These are phyloP conservation scores for Solanum verrucosum DNA, from an alignment of 257 asterid species.

Conservation along the genomic window DNA sequence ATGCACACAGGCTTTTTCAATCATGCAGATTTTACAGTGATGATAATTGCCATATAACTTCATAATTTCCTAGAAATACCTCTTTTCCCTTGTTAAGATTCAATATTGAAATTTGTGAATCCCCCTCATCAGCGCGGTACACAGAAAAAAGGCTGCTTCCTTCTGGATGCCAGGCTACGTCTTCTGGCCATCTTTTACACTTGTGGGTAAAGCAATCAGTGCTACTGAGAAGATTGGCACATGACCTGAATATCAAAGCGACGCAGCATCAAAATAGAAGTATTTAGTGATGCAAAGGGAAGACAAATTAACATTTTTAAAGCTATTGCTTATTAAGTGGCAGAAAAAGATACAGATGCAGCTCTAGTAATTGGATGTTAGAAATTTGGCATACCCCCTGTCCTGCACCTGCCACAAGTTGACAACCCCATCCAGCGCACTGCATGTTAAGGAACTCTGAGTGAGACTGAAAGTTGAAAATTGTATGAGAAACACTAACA, in stretches of 20 bases:
- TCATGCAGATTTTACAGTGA: background rate
- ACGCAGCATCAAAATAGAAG: background rate
- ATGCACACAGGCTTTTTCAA: background rate
- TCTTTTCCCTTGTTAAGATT: slow-evolving; percentile 52
- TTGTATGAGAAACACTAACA: background rate
- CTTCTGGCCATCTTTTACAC: slow-evolving; percentile 96
- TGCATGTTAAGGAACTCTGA: slow-evolving; percentile 24
- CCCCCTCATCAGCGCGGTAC: slow-evolving; percentile 72
- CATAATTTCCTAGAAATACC: slow-evolving; percentile 25
- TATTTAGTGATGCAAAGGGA: background rate
- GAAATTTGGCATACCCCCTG: slow-evolving; percentile 36
- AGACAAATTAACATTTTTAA: background rate
- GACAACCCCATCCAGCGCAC: slow-evolving; percentile 73
- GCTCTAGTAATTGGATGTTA: slow-evolving; percentile 3
- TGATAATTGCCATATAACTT: background rate
- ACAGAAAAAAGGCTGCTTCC: slow-evolving; percentile 68
- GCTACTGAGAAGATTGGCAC: slow-evolving; percentile 53
- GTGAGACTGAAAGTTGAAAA: background rate
- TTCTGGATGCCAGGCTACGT: slow-evolving; percentile 90
- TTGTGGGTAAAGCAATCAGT: slow-evolving; percentile 62
- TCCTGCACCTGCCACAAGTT: slow-evolving; percentile 63
- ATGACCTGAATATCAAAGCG: slow-evolving; percentile 36
- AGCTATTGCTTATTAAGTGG: background rate
- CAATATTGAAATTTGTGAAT: slow-evolving; percentile 72
- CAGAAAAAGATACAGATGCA: background rate